Percentiles rank a stretch among this genome's conserved stretches.
These are phyloP conservation scores for Heritiera littoralis DNA, from an alignment of 345 rosid species.

Conservation along the genomic window DNA sequence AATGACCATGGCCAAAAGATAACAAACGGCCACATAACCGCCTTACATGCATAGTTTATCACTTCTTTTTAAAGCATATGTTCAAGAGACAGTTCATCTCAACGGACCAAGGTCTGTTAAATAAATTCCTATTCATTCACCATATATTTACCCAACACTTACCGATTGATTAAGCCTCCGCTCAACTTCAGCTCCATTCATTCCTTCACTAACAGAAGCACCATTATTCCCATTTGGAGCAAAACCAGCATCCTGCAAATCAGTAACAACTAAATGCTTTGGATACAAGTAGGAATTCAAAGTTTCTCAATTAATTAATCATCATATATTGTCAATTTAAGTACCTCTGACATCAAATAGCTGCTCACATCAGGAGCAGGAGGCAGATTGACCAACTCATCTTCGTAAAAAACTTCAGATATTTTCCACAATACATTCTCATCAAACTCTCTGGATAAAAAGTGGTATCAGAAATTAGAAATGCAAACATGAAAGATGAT, in stretches of 20 bases:
- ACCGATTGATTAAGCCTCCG: conserved; percentile 62
- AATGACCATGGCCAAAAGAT: neutral
- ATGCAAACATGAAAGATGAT: conserved; percentile 1
- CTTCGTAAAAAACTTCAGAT: conserved; percentile 83
- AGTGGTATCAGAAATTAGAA: conserved; percentile 22
- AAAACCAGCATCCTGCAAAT: conserved; percentile 67
- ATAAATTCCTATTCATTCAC: conserved; percentile 3
- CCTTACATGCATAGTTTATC: neutral
- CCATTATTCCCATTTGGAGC: conserved; percentile 61
- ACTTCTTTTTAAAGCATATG: neutral
- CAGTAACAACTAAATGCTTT: conserved; percentile 28
- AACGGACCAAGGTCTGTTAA: neutral
- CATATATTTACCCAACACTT: conserved; percentile 25
- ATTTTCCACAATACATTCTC: conserved; percentile 74
- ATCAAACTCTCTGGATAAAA: conserved; percentile 86
- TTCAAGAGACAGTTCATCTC: neutral
- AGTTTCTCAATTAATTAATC: neutral
- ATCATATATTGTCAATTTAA: conserved; percentile 19
- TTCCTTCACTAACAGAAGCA: conserved; percentile 71
- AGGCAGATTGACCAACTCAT: conserved; percentile 74
- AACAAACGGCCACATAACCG: neutral
- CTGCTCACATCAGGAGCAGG: conserved; percentile 90
- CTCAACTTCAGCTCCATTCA: conserved; percentile 77
- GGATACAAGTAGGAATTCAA: conserved; percentile 7
- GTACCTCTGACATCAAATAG: conserved; percentile 91